Evolutionary conservation across 129 eudicot species (phyloP).

Genomic region (Silybum marianum): DNA sequence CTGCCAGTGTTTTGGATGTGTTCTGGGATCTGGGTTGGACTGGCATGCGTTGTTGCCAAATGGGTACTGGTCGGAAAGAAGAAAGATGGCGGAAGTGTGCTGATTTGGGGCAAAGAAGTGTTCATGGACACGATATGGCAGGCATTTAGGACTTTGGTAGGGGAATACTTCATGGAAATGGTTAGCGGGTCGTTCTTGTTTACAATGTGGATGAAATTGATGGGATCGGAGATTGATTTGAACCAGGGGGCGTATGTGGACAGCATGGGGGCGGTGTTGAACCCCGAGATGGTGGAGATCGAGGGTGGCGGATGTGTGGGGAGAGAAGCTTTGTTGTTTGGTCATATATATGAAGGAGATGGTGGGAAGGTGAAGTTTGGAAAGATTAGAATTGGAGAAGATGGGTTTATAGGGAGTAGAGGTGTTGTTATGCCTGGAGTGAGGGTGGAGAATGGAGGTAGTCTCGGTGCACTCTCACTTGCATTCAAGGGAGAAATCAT

Average conservation of each 20-base stretch:
- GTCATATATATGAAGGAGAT: constrained; percentile 88
- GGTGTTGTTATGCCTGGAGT: constrained; percentile 87
- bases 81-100: constrained; percentile 66
- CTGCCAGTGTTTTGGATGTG: constrained; percentile 65
- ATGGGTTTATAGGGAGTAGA: constrained; percentile 85
- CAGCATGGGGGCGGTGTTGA: constrained; percentile 79
- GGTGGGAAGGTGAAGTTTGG: constrained; percentile 89
- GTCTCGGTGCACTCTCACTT: constrained; percentile 62
- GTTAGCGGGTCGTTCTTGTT: constrained; percentile 62
- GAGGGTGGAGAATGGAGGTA: constrained; percentile 60
- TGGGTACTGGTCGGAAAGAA: constrained; percentile 67
- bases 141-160: constrained; percentile 68
- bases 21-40: constrained; percentile 55
- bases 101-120: constrained; percentile 63
- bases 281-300: constrained; percentile 87
- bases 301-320: constrained; percentile 76
- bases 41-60: constrained; percentile 66
- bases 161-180: constrained; percentile 78
- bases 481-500: constrained; percentile 75
- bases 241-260: constrained; percentile 70
- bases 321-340: constrained; percentile 69
- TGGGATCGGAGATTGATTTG: constrained; percentile 61
- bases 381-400: constrained; percentile 68
- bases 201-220: constrained; percentile 69
- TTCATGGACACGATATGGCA: constrained; percentile 89